Conservation (phyloP, 768 basidiomycete species). For the Pleurotus tuoliensis region DNA sequence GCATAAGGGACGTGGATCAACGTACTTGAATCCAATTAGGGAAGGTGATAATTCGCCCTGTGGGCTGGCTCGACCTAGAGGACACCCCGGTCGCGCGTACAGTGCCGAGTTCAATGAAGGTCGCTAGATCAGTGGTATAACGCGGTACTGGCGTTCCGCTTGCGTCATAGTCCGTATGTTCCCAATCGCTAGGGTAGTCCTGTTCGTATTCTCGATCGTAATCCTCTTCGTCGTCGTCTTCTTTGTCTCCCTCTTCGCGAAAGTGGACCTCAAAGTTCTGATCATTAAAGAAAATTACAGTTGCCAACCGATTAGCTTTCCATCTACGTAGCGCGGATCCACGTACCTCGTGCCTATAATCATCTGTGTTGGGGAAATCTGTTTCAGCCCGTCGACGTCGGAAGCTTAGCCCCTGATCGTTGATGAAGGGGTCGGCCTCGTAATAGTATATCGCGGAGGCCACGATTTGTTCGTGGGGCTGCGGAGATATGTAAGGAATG, state of each 20-base stretch:
- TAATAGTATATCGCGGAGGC: conserved; percentile 15
- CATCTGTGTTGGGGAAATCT: background rate
- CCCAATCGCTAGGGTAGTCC: background rate
- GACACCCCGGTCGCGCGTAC: background rate
- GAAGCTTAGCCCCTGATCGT: conserved; percentile 11
- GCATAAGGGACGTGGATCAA: background rate
- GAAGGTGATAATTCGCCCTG: conserved; percentile 6
- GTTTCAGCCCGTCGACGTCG: background rate
- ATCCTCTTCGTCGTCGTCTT: background rate
- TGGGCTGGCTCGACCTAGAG: background rate
- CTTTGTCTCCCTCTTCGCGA: background rate
- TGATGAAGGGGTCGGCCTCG: conserved; percentile 8
- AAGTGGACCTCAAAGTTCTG: background rate
- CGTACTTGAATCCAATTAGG: conserved; percentile 7
- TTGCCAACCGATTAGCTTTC: background rate
- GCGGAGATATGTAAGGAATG: background rate
- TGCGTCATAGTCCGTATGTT: background rate
- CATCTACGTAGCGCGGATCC: background rate
- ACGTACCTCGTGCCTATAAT: background rate
- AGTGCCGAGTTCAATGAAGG: background rate
- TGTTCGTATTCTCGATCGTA: background rate
- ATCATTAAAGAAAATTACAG: background rate
- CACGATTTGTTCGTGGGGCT: conserved; percentile 15
- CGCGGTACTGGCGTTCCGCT: background rate
- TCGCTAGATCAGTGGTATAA: background rate